phyloP scores from a whole-genome alignment of 116 monocot species.

The Papilionanthe hybrid region DNA sequence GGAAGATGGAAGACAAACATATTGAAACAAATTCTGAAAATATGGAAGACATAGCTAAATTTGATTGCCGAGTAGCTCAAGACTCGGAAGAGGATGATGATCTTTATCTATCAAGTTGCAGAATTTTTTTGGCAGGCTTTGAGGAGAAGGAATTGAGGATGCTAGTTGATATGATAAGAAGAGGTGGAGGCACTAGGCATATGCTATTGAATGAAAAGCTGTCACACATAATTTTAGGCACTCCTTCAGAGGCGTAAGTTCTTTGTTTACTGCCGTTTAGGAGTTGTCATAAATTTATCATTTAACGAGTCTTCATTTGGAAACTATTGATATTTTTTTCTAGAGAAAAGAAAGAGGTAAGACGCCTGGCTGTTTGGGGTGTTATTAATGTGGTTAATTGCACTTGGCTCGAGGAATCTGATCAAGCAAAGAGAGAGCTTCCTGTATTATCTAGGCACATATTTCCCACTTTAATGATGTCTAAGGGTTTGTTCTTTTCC shows the following conservation, averaged over 20 bases:
- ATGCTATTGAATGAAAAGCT: slow-evolving; percentile 66
- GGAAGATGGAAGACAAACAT: slow-evolving; percentile 22
- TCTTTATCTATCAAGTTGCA: slow-evolving; percentile 82
- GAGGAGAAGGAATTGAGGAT: slow-evolving; percentile 50
- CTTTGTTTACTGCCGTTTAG: slow-evolving; percentile 1
- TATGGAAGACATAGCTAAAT: slow-evolving; percentile 25
- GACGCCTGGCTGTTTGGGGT: slow-evolving; percentile 74
- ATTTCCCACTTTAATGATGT: slow-evolving; percentile 47
- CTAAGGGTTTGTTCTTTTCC: slow-evolving; percentile 50
- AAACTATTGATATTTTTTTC: slow-evolving; percentile 12
- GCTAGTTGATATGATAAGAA: slow-evolving; percentile 70
- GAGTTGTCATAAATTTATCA: neutral
- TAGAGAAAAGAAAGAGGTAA: slow-evolving; percentile 91
- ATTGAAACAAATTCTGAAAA: slow-evolving; percentile 20
- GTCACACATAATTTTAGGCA: slow-evolving; percentile 82
- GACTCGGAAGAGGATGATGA: slow-evolving; percentile 88
- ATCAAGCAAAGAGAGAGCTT: slow-evolving; percentile 73
- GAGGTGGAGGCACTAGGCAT: slow-evolving; percentile 83
- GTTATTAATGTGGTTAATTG: slow-evolving; percentile 71
- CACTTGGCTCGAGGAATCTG: slow-evolving; percentile 90
- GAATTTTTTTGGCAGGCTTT: slow-evolving; percentile 75
- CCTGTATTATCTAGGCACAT: slow-evolving; percentile 50
- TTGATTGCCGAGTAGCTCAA: slow-evolving; percentile 56
- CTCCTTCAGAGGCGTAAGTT: slow-evolving; percentile 82
- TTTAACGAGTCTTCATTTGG: neutral